Evolutionary conservation across 352 stramenopile species (phyloP).

Genomic region (Pythium vanterpoolii): DNA sequence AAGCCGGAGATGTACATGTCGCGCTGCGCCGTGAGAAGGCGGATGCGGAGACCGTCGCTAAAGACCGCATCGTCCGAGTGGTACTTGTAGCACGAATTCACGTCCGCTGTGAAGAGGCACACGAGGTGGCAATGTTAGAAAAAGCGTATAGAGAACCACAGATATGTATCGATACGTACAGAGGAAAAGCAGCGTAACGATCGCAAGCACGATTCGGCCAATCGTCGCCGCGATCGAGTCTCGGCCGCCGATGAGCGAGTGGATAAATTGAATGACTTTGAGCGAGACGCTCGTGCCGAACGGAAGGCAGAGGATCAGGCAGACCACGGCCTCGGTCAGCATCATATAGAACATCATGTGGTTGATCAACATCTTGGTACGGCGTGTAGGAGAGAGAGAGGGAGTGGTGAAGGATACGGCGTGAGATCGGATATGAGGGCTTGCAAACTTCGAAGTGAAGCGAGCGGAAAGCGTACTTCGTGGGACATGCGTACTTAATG

Average conservation of each 20-base stretch:
- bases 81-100: conserved; percentile 69
- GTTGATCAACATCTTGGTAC: conserved; percentile 53
- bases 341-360: conserved; percentile 57
- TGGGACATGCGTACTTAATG: not conserved
- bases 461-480: conserved; percentile 5
- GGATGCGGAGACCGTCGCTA: conserved; percentile 77
- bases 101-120: conserved; percentile 45
- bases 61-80: conserved; percentile 48
- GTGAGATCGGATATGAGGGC: not conserved
- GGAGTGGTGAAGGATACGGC: not conserved
- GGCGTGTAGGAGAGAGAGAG: not conserved
- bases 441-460: not conserved
- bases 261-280: conserved; percentile 56
- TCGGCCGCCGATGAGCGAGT: conserved; percentile 34
- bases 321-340: conserved; percentile 42
- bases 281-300: conserved; percentile 61
- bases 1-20: conserved; percentile 89
- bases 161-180: conserved; percentile 38
- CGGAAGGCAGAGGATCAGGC: conserved; percentile 46
- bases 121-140: not conserved
- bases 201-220: conserved; percentile 46
- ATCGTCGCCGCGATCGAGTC: conserved; percentile 43
- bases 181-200: conserved; percentile 70
- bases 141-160: not conserved
- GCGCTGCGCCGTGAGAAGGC: conserved; percentile 67